Percentiles rank a stretch among this genome's conserved stretches.
Conservation (phyloP, 1,284 basidiomycete species). For the Jaminaea rosea region DNA sequence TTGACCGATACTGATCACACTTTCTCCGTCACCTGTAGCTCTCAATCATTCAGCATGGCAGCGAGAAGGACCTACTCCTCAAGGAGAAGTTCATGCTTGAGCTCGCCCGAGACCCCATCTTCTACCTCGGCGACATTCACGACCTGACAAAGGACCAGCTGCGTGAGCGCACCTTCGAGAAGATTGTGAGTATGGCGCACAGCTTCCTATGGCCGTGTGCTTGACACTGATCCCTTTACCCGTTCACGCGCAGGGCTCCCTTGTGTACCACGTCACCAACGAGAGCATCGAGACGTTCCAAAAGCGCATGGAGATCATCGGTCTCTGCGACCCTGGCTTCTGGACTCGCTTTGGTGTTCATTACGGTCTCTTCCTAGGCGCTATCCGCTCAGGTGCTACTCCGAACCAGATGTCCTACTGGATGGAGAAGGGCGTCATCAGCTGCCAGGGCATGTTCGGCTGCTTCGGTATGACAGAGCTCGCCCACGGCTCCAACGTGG, state of each 20-base stretch:
- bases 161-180: constrained; percentile 43
- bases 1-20: not conserved
- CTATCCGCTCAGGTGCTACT: constrained; percentile 36
- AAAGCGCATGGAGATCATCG: constrained; percentile 53
- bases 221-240: no score
- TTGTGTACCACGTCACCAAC: constrained; percentile 40
- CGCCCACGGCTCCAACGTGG: constrained; percentile 54
- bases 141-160: constrained; percentile 55
- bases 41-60: constrained; percentile 48
- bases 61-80: constrained; percentile 37
- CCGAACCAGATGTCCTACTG: constrained; percentile 51
- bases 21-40: constrained; percentile 22
- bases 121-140: constrained; percentile 54
- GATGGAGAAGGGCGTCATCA: constrained; percentile 54
- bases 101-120: constrained; percentile 52
- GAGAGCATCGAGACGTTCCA: constrained; percentile 49
- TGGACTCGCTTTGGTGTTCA: constrained; percentile 56
- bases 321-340: constrained; percentile 52
- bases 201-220: no score
- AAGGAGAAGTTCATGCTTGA: constrained; percentile 51
- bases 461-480: constrained; percentile 56
- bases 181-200: no score
- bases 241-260: no score
- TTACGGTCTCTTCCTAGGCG: constrained; percentile 54
- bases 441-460: constrained; percentile 54